Percentiles rank a stretch among this genome's conserved stretches.
phyloP scores from a whole-genome alignment of 495 filamentous ascomycete species.

The Lophiostoma macrostomum region DNA sequence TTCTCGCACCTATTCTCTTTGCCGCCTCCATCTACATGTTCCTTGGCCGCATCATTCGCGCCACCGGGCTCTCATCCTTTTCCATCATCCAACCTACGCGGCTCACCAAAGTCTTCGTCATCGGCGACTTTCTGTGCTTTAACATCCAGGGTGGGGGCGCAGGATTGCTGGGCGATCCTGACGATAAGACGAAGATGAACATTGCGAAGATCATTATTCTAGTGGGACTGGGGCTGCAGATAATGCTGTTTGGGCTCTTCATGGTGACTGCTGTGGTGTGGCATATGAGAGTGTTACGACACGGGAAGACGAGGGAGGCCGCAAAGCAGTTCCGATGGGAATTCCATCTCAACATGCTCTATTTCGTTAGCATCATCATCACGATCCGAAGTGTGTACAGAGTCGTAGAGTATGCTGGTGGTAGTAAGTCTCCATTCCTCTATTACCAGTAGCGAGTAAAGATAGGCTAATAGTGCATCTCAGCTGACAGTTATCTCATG shows the following conservation, averaged over 20 bases:
- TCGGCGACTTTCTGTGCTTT: conserved; percentile 34
- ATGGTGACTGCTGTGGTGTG: conserved; percentile 19
- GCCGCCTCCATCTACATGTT: conserved; percentile 42
- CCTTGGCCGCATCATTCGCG: conserved; percentile 35
- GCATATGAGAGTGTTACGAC: not conserved
- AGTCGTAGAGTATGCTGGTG: conserved; percentile 1
- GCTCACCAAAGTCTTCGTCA: conserved; percentile 39
- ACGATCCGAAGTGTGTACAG: not conserved
- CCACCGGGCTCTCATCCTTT: conserved; percentile 11
- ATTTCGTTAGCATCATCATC: not conserved
- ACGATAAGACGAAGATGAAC: conserved; percentile 5
- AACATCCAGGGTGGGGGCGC: conserved; percentile 21
- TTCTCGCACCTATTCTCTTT: conserved; percentile 35
- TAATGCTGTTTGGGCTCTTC: conserved; percentile 35
- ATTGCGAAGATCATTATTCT: conserved; percentile 31
- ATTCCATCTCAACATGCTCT: not conserved
- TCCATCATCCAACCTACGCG: conserved; percentile 27
- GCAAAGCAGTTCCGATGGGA: not conserved
- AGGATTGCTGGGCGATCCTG: not conserved
- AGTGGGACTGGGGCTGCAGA: conserved; percentile 30
- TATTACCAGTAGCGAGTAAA: too few species aligned
- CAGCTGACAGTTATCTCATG: too few species aligned
- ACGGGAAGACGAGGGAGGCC: not conserved
- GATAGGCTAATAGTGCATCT: too few species aligned
- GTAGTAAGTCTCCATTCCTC: too few species aligned